phyloP scores from a whole-genome alignment of 2,329 filamentous ascomycete species.

The Lojkania enalia region DNA sequence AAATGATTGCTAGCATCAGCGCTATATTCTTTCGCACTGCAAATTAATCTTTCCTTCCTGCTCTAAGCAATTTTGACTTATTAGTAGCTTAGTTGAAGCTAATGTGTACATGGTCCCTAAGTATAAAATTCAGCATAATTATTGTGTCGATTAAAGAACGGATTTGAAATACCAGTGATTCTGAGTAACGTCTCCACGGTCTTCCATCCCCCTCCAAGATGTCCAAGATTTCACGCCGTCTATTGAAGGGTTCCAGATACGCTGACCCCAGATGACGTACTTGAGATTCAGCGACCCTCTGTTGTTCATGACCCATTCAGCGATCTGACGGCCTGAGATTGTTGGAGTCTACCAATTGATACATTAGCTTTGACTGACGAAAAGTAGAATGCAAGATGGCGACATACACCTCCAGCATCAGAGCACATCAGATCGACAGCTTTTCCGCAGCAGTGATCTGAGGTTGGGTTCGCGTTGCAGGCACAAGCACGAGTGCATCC shows the following conservation, averaged over 20 bases:
- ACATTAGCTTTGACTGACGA: not conserved
- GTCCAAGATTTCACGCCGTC: conserved; percentile 47
- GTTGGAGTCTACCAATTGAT: conserved; percentile 18
- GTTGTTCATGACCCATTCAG: conserved; percentile 56
- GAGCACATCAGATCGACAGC: conserved; percentile 39
- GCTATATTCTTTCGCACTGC: too few relatives aligned
- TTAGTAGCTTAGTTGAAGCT: not conserved
- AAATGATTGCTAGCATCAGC: too few relatives aligned
- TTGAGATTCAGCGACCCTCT: conserved; percentile 48
- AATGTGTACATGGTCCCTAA: not conserved
- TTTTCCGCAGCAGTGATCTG: conserved; percentile 32
- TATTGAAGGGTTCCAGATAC: conserved; percentile 49
- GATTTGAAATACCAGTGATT: conserved; percentile 54
- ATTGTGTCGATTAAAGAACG: too few relatives aligned
- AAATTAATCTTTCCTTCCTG: too few relatives aligned
- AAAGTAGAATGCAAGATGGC: conserved; percentile 5
- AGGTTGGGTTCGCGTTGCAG: conserved; percentile 15
- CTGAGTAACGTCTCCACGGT: conserved; percentile 46
- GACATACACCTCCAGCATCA: conserved; percentile 27
- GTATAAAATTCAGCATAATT: not conserved
- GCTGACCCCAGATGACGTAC: conserved; percentile 57
- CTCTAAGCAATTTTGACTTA: too few relatives aligned
- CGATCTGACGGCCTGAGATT: conserved; percentile 48
- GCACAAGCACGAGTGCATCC: conserved; percentile 25
- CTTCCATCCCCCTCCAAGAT: conserved; percentile 50